Conservation (phyloP, 805 yeast species). For the Kregervanrija pseudodelftensis region DNA sequence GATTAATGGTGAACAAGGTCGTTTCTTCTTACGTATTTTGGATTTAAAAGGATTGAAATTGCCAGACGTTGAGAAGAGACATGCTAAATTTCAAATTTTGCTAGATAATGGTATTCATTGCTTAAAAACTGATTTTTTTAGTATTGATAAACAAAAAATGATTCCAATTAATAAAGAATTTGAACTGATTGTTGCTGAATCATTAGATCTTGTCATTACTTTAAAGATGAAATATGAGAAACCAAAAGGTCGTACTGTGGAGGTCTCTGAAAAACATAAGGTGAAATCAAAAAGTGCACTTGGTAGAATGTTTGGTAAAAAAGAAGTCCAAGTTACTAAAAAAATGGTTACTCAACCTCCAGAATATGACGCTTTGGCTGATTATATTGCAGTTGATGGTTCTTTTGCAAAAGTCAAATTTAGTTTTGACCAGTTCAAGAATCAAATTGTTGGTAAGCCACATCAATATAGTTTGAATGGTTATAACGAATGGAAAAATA, state of each 20-base stretch:
- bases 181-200: slow-evolving; percentile 59
- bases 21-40: slow-evolving; percentile 44
- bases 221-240: slow-evolving; percentile 57
- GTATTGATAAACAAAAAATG: slow-evolving; percentile 20
- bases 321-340: slow-evolving; percentile 41
- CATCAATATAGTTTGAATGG: slow-evolving; percentile 50
- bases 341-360: slow-evolving; percentile 45
- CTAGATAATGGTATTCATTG: slow-evolving; percentile 81
- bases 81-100: slow-evolving; percentile 44
- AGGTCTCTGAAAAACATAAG: slow-evolving; percentile 47
- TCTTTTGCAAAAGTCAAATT: slow-evolving; percentile 79
- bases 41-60: slow-evolving; percentile 40
- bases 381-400: slow-evolving; percentile 73
- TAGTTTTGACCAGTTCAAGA: slow-evolving; percentile 51
- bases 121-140: slow-evolving; percentile 47
- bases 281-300: slow-evolving; percentile 26
- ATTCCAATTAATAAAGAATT: slow-evolving; percentile 62
- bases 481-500: slow-evolving; percentile 74
- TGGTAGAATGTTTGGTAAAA: slow-evolving; percentile 29
- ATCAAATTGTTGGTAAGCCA: slow-evolving; percentile 46
- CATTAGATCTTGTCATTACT: slow-evolving; percentile 62
- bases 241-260: slow-evolving; percentile 44
- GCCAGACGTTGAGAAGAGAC: slow-evolving; percentile 37
- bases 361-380: slow-evolving; percentile 50
- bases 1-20: slow-evolving; percentile 35